A percentile compares a stretch with the other conserved stretches of the same genome.
phyloP scores from a whole-genome alignment of 495 filamentous ascomycete genomes.

The Podospora pseudoanserina region DNA sequence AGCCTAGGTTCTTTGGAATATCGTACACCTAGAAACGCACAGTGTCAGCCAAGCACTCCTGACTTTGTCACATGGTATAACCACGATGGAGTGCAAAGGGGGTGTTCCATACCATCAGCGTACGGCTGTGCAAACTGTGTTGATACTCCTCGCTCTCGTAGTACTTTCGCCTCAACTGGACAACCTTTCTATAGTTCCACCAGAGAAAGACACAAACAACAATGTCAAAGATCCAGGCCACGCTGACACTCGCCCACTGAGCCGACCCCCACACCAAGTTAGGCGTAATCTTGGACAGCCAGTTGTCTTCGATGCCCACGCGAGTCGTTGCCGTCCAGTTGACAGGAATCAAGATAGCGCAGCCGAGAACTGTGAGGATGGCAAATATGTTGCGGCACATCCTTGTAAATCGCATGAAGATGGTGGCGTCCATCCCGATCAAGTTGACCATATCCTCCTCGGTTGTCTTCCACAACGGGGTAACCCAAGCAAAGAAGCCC shows the following conservation, averaged over 20 bases:
- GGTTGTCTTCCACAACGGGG: slow-evolving; percentile 68
- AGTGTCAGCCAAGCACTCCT: not conserved
- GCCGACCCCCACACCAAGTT: slow-evolving; percentile 51
- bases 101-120: slow-evolving; percentile 64
- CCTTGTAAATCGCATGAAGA: slow-evolving; percentile 82
- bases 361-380: slow-evolving; percentile 67
- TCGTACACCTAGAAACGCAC: slow-evolving; percentile 64
- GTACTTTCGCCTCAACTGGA: slow-evolving; percentile 67
- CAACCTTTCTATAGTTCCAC: slow-evolving; percentile 78
- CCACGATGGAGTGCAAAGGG: not conserved
- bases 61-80: slow-evolving; percentile 2
- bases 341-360: slow-evolving; percentile 76
- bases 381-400: slow-evolving; percentile 94
- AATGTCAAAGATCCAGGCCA: slow-evolving; percentile 74
- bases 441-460: slow-evolving; percentile 72
- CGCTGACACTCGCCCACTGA: slow-evolving; percentile 78
- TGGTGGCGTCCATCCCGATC: slow-evolving; percentile 82
- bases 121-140: slow-evolving; percentile 80
- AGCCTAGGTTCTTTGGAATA: slow-evolving; percentile 66
- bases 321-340: slow-evolving; percentile 53
- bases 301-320: slow-evolving; percentile 47
- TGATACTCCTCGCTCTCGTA: slow-evolving; percentile 89
- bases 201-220: slow-evolving; percentile 79
- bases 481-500: slow-evolving; percentile 80
- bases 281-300: slow-evolving; percentile 52